phyloP scores from a whole-genome alignment of 768 basidiomycete species.

The Postia placenta region DNA sequence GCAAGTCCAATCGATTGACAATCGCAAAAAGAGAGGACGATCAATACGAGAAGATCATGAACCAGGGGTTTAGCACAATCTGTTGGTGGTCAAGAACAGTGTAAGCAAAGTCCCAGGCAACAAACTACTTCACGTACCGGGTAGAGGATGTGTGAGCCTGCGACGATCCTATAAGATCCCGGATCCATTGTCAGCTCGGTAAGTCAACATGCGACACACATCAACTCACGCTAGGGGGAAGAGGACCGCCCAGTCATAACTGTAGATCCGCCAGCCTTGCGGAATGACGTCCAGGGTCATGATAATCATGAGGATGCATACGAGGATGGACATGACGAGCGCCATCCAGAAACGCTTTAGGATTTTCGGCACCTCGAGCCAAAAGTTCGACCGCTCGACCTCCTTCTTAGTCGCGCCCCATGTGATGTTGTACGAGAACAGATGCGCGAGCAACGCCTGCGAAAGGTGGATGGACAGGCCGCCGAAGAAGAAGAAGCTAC shows the following conservation, averaged over 20 bases:
- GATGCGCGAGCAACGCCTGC: conserved; percentile 46
- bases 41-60: conserved; percentile 76
- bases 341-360: conserved; percentile 71
- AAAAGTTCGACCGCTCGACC: conserved; percentile 86
- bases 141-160: conserved; percentile 63
- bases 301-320: conserved; percentile 50
- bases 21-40: neutral
- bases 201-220: neutral
- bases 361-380: conserved; percentile 83
- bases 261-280: conserved; percentile 55
- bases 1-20: neutral
- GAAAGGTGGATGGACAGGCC: conserved; percentile 51
- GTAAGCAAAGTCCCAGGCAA: neutral
- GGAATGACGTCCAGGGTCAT: conserved; percentile 53
- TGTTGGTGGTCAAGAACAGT: conserved; percentile 20
- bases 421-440: conserved; percentile 52
- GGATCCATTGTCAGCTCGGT: neutral
- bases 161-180: conserved; percentile 37
- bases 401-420: conserved; percentile 71
- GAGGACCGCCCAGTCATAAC: conserved; percentile 65
- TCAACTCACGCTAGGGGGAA: conserved; percentile 49
- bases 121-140: conserved; percentile 44
- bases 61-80: conserved; percentile 83
- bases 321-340: conserved; percentile 46
- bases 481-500: conserved; percentile 49